phyloP scores from a whole-genome alignment of 306 rosid genomes.

The Dicorynia guianensis region DNA sequence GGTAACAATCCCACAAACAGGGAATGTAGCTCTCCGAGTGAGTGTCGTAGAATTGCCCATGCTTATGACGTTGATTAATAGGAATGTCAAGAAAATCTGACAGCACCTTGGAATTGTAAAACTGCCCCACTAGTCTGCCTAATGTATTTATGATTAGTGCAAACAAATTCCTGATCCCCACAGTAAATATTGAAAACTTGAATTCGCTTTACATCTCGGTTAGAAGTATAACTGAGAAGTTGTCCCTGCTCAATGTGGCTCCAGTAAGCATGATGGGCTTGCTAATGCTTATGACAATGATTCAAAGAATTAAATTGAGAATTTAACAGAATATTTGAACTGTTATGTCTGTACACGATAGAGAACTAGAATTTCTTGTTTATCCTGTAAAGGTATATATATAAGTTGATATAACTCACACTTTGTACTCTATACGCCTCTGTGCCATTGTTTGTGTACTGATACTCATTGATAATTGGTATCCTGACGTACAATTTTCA shows the following conservation, averaged over 20 bases:
- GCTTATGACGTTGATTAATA: slow-evolving; percentile 3
- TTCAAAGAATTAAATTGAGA: background rate
- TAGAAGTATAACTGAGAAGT: background rate
- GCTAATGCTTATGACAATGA: slow-evolving; percentile 27
- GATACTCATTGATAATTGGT: background rate
- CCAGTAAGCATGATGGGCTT: slow-evolving; percentile 17
- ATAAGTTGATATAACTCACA: background rate
- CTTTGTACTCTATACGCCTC: slow-evolving; percentile 14
- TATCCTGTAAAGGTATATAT: background rate
- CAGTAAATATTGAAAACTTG: background rate
- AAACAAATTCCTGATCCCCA: background rate
- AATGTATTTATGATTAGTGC: background rate
- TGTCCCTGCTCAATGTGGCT: background rate
- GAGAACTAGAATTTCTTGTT: slow-evolving; percentile 3
- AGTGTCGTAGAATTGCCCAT: background rate
- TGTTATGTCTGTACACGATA: background rate
- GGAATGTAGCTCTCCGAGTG: background rate
- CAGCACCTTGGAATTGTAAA: background rate
- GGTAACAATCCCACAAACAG: background rate
- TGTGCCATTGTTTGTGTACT: slow-evolving; percentile 3
- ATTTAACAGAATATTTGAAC: background rate
- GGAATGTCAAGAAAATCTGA: slow-evolving; percentile 15
- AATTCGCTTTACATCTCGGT: slow-evolving; percentile 6
- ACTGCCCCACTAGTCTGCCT: background rate
- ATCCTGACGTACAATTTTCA: slow-evolving; percentile 16